These are phyloP conservation scores for Aspergillus puulaauensis DNA, from an alignment of 2,329 filamentous ascomycete genomes.

Conservation along the genomic window DNA sequence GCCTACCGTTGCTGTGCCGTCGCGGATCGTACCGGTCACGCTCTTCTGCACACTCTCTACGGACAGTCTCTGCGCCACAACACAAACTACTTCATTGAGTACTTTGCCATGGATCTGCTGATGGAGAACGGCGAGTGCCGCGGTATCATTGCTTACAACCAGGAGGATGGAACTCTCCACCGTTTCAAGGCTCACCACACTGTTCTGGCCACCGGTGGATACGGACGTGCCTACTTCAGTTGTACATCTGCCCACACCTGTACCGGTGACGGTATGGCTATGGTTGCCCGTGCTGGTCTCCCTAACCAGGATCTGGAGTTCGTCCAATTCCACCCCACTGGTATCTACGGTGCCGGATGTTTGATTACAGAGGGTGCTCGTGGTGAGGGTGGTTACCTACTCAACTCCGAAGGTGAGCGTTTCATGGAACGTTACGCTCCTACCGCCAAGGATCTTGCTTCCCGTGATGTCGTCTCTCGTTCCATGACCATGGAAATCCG, in stretches of 20 bases:
- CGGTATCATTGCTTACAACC: constrained; percentile 96
- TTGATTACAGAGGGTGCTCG: constrained; percentile 97
- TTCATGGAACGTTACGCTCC: constrained; percentile 99
- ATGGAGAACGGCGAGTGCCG: constrained; percentile 98
- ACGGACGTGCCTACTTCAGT: constrained; percentile 96
- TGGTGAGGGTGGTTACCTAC: constrained; percentile 95
- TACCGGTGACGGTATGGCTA: constrained; percentile 98
- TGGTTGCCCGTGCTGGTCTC: constrained; percentile 96
- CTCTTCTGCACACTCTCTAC: constrained; percentile 96
- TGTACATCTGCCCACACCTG: constrained; percentile 98
- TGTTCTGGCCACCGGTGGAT: constrained; percentile 93
- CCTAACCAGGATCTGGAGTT: constrained; percentile 99
- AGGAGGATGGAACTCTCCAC: constrained; percentile 97
- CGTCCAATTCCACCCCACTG: constrained; percentile 98
- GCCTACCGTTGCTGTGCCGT: constrained; percentile 97
- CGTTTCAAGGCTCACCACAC: constrained; percentile 97
- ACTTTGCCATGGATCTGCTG: constrained; percentile 93
- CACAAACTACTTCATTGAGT: constrained; percentile 99
- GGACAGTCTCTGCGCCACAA: constrained; percentile 96
- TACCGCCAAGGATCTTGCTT: constrained; percentile 95
- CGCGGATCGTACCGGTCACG: constrained; percentile 94
- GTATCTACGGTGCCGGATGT: constrained; percentile 97
- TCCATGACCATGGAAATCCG: constrained; percentile 99
- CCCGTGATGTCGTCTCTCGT: constrained; percentile 92
- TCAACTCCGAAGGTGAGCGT: constrained; percentile 96